Base-by-base conservation (phyloP, 441 rosid genomes). In the Eruca vesicaria region DNA sequence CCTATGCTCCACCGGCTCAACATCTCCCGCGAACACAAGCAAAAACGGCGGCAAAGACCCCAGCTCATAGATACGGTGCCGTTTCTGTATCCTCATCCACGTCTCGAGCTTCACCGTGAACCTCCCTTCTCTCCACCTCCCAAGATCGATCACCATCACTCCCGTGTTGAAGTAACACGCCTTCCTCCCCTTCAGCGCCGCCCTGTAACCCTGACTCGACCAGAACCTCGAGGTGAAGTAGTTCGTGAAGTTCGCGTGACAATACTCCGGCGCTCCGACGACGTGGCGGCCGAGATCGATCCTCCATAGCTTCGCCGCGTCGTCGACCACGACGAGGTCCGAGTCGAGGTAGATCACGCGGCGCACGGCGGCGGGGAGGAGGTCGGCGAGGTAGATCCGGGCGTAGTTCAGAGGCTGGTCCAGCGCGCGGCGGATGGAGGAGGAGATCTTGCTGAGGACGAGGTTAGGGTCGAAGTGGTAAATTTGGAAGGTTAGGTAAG, bases 331-430 rank as follows among this genome's bases (percentile, higher is more conserved):
- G n/a, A 91, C 83, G 5, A 91, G 88, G 70, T 91, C 97, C 6
- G 94, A 89, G 66, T 91, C 97, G 50, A 91, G 80, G 86, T 89
- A 91, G 70, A 91, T 81, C 11, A 89, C 81, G 58, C 97, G 85
- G 33, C 79, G 73, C 0, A 91, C 93, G 18, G 77, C 19, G 21
- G 69, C 14, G 0, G 91, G 90, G 14, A 91, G 74, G 52, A 89
- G 87, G 79, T 91, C 91, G 48, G 94, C 91, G 62, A 89, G 82
- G 87, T 85, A 91, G 75, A 88, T 88, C 63, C 97, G 81, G 0
- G 93, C 97, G 82, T 91, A 91, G 71, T 88, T 91, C 43, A 91
- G 61, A 5, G 97, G 97, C 10, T 89, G 91, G 70, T 91, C 97
- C 6, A 91, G 74, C 6, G 94, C 94, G 2, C 83, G 81, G 4